Percentiles rank a stretch among this genome's conserved stretches.
phyloP scores from a whole-genome alignment of 2,329 filamentous ascomycete genomes.

The Fusarium hainanense region DNA sequence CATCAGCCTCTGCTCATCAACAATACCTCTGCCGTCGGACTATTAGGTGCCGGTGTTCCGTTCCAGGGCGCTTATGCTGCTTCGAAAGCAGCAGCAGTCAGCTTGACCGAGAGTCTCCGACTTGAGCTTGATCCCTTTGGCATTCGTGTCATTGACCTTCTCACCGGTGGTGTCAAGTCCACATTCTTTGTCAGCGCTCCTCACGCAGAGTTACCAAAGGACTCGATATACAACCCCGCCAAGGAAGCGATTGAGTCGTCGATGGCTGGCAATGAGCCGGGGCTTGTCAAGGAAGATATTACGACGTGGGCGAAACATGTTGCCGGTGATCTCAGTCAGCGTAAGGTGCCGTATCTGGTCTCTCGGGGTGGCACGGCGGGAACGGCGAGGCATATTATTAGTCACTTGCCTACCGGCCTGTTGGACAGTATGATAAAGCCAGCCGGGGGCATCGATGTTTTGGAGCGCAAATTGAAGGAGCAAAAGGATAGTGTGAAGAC shows the following conservation, averaged over 20 bases:
- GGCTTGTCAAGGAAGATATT: background rate
- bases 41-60: constrained; percentile 15
- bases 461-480: constrained; percentile 26
- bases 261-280: constrained; percentile 13
- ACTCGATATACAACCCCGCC: constrained; percentile 31
- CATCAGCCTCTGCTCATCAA: constrained; percentile 31
- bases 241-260: constrained; percentile 26
- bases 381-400: background rate
- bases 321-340: constrained; percentile 24
- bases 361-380: constrained; percentile 24
- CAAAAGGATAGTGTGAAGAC: background rate
- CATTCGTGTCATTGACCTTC: constrained; percentile 42
- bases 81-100: constrained; percentile 44
- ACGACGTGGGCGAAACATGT: constrained; percentile 32
- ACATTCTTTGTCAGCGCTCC: constrained; percentile 24
- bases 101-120: constrained; percentile 42
- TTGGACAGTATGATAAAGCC: constrained; percentile 26
- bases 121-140: constrained; percentile 46
- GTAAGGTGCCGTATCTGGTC: constrained; percentile 24
- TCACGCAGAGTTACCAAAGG: background rate
- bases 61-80: constrained; percentile 46
- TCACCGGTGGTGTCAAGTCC: constrained; percentile 43
- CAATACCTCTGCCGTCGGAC: constrained; percentile 29
- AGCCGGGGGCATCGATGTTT: constrained; percentile 22
- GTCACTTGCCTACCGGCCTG: constrained; percentile 16